Evolutionary conservation across 2,329 filamentous ascomycete genomes (phyloP), one percentile per base, ranked within the genome.

Genomic region (Exophiala mesophila): DNA sequence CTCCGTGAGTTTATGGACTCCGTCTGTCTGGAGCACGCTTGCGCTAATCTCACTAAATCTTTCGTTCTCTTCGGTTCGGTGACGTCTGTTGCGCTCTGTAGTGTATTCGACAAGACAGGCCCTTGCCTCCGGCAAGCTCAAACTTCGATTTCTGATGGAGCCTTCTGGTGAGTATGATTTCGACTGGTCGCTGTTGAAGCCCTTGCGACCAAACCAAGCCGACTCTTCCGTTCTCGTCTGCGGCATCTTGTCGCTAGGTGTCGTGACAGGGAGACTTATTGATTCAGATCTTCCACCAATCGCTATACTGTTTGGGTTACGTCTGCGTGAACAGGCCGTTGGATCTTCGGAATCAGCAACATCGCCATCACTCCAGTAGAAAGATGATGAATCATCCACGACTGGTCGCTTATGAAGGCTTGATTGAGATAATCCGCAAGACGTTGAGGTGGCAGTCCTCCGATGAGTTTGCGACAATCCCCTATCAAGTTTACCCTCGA

Each of bases 201-300:
- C 21, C 17, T 34, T 47, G 8, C 44, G 38, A 19, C 44, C 31
- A 26, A 50, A 47, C 41, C 48, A 47, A 6, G 34, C 38, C 23
- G 32, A 28, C 20, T 47, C 48, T 30, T 37, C 44, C 16, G 41
- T 35, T n/a, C 36, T 31, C n/a, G 44, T 42, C 13, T 39, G 39
- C 12, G 29, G 23, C 10, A 44, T 37, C 34, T 35, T 45, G 13
- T 28, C 34, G 30, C 24, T 26, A 2, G 46, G 39, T 16, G 37
- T 45, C 12, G 36, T 16, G 13, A 47, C 33, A 31, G 44, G 48
- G 8, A 50, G 18, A 21, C 41, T 47, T 19, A 50, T 38, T 8
- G 48, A 47, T 13, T 45, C 48, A 23, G 50, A 49, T 37, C 50
- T 49, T 17, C 53, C 53, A 20, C 44, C 53, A n/a, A 55, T 38